Conservation (phyloP, 1,284 basidiomycete genomes). For the Puccinia polysora region DNA sequence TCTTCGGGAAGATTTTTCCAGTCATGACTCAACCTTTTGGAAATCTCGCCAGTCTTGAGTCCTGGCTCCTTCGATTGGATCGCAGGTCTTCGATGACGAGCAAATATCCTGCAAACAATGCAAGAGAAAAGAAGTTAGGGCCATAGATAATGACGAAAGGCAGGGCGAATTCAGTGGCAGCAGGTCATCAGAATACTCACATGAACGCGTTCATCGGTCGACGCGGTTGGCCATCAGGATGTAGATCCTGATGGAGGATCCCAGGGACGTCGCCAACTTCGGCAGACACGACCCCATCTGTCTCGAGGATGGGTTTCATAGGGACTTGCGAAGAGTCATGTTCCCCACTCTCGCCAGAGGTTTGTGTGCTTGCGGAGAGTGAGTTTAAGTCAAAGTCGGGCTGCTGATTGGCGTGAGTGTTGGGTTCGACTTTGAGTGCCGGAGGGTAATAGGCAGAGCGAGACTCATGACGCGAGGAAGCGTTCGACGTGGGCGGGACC, state of each 20-base stretch:
- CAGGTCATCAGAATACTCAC: not conserved
- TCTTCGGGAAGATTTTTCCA: slow-evolving; percentile 41
- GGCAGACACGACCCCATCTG: slow-evolving; percentile 31
- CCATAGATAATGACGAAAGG: too few species aligned
- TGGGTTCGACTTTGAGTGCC: not conserved
- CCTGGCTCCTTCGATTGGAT: slow-evolving; percentile 38
- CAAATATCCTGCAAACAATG: slow-evolving; percentile 42
- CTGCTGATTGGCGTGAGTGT: not conserved
- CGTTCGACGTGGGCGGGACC: not conserved
- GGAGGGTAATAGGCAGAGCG: not conserved
- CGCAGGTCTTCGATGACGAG: slow-evolving; percentile 34
- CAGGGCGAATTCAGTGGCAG: not conserved
- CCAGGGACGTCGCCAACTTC: slow-evolving; percentile 40
- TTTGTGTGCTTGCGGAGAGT: not conserved
- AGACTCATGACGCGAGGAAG: not conserved
- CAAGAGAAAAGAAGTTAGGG: too few species aligned
- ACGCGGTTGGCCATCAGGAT: slow-evolving; percentile 38
- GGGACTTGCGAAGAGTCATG: not conserved
- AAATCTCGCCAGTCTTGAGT: slow-evolving; percentile 39
- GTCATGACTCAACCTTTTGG: slow-evolving; percentile 38
- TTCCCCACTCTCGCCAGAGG: not conserved
- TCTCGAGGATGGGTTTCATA: slow-evolving; percentile 21
- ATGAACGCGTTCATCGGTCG: slow-evolving; percentile 42
- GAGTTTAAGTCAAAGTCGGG: slow-evolving; percentile 8
- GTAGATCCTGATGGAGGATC: slow-evolving; percentile 40